Percentiles rank a stretch among this genome's conserved stretches.
Conservation (phyloP, 2,329 filamentous ascomycete species). For the Aspergillus quadricinctus region DNA sequence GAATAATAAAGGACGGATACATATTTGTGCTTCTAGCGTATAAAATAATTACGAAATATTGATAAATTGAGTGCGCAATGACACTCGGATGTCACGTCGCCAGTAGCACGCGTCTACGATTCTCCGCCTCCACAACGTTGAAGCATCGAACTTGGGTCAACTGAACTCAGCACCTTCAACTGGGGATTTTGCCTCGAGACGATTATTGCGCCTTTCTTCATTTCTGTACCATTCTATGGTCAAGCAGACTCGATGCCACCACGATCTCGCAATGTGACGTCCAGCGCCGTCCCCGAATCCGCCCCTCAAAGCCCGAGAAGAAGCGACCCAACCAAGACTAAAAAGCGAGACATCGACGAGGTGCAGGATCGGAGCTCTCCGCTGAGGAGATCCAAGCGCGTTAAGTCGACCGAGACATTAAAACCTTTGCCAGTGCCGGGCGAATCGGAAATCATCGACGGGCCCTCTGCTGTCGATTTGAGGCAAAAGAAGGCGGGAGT, state of each 20-base stretch:
- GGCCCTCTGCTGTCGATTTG: neutral
- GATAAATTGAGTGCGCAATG: neutral
- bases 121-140: neutral
- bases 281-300: slow-evolving; percentile 3
- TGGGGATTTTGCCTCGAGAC: no score
- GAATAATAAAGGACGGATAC: neutral
- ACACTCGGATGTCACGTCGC: neutral
- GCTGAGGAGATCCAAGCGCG: slow-evolving; percentile 27
- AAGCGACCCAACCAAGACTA: slow-evolving; percentile 4
- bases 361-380: slow-evolving; percentile 20
- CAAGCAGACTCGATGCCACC: slow-evolving; percentile 11
- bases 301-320: slow-evolving; percentile 3
- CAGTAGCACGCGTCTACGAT: neutral
- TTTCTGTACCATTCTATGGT: neutral
- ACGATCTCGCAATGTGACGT: slow-evolving; percentile 12
- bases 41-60: neutral
- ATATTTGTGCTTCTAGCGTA: neutral
- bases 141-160: neutral
- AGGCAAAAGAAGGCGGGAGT: neutral
- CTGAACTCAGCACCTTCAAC: neutral
- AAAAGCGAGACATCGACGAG: slow-evolving; percentile 27
- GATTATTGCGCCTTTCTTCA: neutral
- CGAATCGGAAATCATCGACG: neutral
- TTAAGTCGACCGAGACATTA: slow-evolving; percentile 17
- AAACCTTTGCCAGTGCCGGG: neutral